A percentile compares a stretch with the other conserved stretches of the same genome.
Conservation (phyloP, 805 yeast genomes). For the Metahyphopichia silvanorum region DNA sequence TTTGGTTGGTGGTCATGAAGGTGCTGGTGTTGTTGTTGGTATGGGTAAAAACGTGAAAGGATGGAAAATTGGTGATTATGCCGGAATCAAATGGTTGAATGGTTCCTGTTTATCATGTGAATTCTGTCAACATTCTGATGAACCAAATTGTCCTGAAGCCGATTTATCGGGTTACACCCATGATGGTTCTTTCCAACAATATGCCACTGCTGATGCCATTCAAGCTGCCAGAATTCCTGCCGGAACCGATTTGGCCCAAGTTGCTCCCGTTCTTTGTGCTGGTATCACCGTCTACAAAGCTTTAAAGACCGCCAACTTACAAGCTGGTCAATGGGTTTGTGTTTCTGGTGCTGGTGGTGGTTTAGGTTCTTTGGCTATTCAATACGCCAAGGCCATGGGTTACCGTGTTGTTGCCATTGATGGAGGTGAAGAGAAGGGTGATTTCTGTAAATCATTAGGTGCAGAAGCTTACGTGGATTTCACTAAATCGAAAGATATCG, state of each 20-base stretch:
- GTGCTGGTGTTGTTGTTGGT: constrained; percentile 46
- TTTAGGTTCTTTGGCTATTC: constrained; percentile 71
- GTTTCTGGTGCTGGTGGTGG: constrained; percentile 84
- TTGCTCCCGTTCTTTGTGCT: constrained; percentile 65
- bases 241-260: constrained; percentile 52
- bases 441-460: constrained; percentile 51
- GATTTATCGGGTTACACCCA: constrained; percentile 74
- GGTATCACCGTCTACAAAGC: constrained; percentile 71
- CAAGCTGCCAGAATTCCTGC: constrained; percentile 59
- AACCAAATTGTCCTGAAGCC: constrained; percentile 60
- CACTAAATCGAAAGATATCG: constrained; percentile 48
- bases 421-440: constrained; percentile 70
- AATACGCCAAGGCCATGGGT: constrained; percentile 77
- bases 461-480: constrained; percentile 64
- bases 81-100: constrained; percentile 46
- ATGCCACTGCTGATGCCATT: constrained; percentile 62
- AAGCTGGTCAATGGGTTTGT: constrained; percentile 71
- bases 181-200: constrained; percentile 67
- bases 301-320: constrained; percentile 52
- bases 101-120: constrained; percentile 44
- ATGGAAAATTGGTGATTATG: constrained; percentile 42
- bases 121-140: constrained; percentile 38
- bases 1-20: constrained; percentile 47
- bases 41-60: constrained; percentile 39
- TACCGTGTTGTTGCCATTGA: constrained; percentile 65